phyloP scores from a whole-genome alignment of 2,329 filamentous ascomycete species.

The Thielaviopsis musarum region DNA sequence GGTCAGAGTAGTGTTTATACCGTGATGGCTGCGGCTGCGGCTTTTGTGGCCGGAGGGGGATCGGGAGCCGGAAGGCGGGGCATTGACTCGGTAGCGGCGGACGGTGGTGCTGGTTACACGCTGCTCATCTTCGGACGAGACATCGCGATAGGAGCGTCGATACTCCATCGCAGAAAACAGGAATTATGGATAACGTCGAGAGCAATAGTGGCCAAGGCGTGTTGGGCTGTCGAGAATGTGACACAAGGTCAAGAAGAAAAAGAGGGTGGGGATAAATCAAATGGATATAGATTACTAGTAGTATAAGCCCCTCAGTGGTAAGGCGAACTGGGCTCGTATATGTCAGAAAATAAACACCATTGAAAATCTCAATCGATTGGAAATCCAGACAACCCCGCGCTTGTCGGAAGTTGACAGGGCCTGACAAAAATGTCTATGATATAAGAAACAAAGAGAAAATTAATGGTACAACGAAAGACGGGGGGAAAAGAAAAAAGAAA shows the following conservation, averaged over 20 bases:
- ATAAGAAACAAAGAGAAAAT: not conserved
- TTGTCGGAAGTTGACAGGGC: not conserved
- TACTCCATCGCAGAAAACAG: conserved; percentile 16
- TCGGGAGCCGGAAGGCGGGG: conserved; percentile 21
- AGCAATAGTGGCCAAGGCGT: not conserved
- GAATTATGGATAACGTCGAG: not conserved
- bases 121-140: conserved; percentile 27
- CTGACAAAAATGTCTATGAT: not conserved
- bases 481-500: not conserved
- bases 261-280: not conserved
- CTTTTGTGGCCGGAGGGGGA: not conserved
- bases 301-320: not conserved
- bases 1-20: conserved; percentile 15
- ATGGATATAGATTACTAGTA: not conserved
- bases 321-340: not conserved
- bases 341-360: not conserved
- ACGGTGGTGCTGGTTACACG: conserved; percentile 29
- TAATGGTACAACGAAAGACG: not conserved
- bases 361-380: not conserved
- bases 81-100: conserved; percentile 34
- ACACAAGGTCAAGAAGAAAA: not conserved
- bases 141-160: conserved; percentile 20
- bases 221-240: not conserved
- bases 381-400: not conserved
- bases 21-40: not conserved